Conservation (phyloP, 2,329 filamentous ascomycete species). For the Aspergillus caelatus region DNA sequence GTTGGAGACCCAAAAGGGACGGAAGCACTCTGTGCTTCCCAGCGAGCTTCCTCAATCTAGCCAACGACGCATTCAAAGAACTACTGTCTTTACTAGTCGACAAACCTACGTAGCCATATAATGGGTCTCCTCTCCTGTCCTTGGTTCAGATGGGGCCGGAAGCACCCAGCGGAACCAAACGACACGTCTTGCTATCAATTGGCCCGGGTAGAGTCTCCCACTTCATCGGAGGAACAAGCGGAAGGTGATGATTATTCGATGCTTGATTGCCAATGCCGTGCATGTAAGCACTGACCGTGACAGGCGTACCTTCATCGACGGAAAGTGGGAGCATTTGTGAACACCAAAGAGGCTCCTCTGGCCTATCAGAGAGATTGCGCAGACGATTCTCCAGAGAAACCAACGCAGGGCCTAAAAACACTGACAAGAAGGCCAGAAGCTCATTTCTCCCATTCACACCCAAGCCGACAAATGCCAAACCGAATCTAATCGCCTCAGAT, state of each 20-base stretch:
- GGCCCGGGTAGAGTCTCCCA: not conserved
- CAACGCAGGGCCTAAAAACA: slow-evolving; percentile 16
- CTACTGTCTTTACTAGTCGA: not conserved
- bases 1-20: not conserved
- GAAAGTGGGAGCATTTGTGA: slow-evolving; percentile 11
- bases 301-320: slow-evolving; percentile 12
- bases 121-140: slow-evolving; percentile 12
- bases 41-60: not conserved
- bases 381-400: slow-evolving; percentile 38
- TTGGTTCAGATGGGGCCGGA: slow-evolving; percentile 7
- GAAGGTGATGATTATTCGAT: slow-evolving; percentile 21
- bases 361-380: slow-evolving; percentile 34
- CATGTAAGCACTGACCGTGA: slow-evolving; percentile 6
- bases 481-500: slow-evolving; percentile 14
- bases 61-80: not conserved
- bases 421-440: slow-evolving; percentile 19
- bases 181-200: not conserved
- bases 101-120: not conserved
- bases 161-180: not conserved
- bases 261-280: not conserved
- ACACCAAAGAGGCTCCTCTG: slow-evolving; percentile 20
- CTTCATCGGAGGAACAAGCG: slow-evolving; percentile 2
- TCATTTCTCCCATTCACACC: slow-evolving; percentile 25
- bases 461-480: slow-evolving; percentile 13
- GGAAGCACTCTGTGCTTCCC: not conserved